Base-by-base conservation (phyloP, 2,329 filamentous ascomycete species). In the Epichloe coenophiala region DNA sequence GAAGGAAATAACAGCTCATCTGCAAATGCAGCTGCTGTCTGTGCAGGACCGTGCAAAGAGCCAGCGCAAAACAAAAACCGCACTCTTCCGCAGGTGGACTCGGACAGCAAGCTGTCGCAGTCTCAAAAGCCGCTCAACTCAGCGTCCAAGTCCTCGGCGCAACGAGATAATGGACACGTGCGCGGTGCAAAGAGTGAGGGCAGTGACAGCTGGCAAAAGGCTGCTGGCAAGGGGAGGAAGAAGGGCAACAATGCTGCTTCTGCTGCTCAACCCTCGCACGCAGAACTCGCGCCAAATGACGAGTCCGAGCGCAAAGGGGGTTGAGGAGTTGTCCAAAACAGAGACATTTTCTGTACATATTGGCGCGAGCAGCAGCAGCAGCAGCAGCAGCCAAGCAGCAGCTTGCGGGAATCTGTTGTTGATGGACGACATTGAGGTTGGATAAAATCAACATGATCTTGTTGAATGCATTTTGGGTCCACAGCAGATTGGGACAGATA, bases 221-320 rank as follows among this genome's bases (percentile, higher is more conserved):
- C 76, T n/a, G 66, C 68, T 15, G 66, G 68, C 19, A 80, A 79
- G 56, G 60, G 62, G 15, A 59, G 65, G 51, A 81, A 78, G 60
- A 70, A 70, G 59, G 62, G 65, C 45, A 80, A 77, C 60, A 69
- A 69, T 58, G 61, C 65, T 45, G 61, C 61, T 7, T 74, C 71
- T 51, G 66, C 64, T 3, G 61, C 66, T 6, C 59, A 60, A 33
- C 56, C 58, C 27, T 57, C 53, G 40, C 71, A 72, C 31, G 68
- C 71, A 53, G 80, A 84, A 61, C 71, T 73, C 60, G 68, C 67
- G 19, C 80, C 80, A 3, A 78, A 73, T 63, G 73, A 80, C 49
- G 75, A 77, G 12, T 75, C 73, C 2, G 80, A 83, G 53, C 75
- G 80, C 52, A 83, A 83, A 58, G 80, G 80, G 80, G 80, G 80